A percentile compares a stretch with the other conserved stretches of the same genome.
These are phyloP conservation scores for Magnolia changhungtana DNA, from an alignment of 164 flowering plant genomes.

Conservation along the genomic window DNA sequence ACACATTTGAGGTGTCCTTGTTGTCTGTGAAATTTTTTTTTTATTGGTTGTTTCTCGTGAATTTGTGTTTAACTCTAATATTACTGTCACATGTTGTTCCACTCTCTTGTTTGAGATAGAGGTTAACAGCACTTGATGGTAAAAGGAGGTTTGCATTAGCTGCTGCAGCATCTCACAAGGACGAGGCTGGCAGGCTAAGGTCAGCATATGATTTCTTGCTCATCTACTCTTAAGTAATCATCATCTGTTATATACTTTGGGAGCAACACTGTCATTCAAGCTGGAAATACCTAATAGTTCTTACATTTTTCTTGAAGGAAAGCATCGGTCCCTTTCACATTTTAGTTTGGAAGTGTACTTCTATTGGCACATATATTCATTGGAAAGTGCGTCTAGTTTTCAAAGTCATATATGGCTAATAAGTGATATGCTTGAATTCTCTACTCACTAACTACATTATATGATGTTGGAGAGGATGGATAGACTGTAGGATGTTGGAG, in stretches of 20 bases:
- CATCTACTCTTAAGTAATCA: neutral
- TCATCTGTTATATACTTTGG: neutral
- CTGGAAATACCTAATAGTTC: neutral
- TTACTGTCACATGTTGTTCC: neutral
- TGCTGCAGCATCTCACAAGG: conserved; percentile 91
- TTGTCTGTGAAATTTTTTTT: neutral
- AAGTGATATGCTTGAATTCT: no score
- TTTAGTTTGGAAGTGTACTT: no score
- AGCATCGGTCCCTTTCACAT: neutral
- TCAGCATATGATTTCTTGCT: conserved; percentile 21
- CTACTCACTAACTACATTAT: no score
- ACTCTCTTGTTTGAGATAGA: conserved; percentile 37
- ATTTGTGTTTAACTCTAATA: neutral
- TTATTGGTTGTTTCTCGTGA: neutral
- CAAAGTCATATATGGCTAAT: no score
- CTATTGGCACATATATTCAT: no score
- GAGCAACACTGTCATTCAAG: neutral
- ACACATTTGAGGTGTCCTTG: conserved; percentile 78
- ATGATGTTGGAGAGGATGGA: no score
- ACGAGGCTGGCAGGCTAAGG: conserved; percentile 96
- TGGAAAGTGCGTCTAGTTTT: no score
- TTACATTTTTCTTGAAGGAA: neutral
- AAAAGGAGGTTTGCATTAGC: conserved; percentile 98
- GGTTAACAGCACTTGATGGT: conserved; percentile 97
- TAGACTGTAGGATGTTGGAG: no score